Conservation (phyloP, 305 asterid species). For the Ilex paraguariensis region DNA sequence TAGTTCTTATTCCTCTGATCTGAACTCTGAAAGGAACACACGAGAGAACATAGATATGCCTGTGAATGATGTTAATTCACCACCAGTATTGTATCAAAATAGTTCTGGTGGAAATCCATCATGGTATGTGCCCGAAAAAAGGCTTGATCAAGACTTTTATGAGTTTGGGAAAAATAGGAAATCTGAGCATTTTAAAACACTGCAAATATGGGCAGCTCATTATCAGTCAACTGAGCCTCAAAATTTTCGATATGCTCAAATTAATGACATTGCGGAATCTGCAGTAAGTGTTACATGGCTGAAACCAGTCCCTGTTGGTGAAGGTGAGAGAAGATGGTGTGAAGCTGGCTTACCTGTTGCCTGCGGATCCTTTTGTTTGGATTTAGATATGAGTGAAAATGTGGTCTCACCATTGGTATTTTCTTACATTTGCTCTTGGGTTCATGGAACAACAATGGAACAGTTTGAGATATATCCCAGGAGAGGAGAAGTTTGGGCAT, state of each 20-base stretch:
- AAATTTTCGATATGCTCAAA: conserved; percentile 17
- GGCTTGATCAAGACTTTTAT: conserved; percentile 15
- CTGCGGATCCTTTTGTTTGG: conserved; percentile 20
- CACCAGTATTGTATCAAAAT: background rate
- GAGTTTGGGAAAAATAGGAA: conserved; percentile 12
- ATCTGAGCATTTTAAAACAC: conserved; percentile 5
- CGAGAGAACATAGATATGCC: background rate
- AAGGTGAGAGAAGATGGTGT: conserved; percentile 25
- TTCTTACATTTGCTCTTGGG: conserved; percentile 16
- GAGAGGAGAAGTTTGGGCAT: conserved; percentile 28
- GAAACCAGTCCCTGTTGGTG: conserved; percentile 16
- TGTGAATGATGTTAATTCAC: background rate
- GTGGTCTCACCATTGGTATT: conserved; percentile 7
- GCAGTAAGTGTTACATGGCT: conserved; percentile 11
- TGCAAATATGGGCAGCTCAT: conserved; percentile 23
- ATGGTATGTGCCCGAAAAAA: background rate
- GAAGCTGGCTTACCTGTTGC: conserved; percentile 20
- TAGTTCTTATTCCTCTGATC: too few species aligned
- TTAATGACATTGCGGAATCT: conserved; percentile 2
- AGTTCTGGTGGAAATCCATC: background rate
- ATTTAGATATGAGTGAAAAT: background rate
- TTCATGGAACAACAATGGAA: background rate
- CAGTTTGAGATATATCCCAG: conserved; percentile 13
- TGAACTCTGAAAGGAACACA: background rate
- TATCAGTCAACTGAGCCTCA: conserved; percentile 7